These are phyloP conservation scores for Tylopilus felleus DNA, from an alignment of 768 basidiomycete species.

Conservation along the genomic window DNA sequence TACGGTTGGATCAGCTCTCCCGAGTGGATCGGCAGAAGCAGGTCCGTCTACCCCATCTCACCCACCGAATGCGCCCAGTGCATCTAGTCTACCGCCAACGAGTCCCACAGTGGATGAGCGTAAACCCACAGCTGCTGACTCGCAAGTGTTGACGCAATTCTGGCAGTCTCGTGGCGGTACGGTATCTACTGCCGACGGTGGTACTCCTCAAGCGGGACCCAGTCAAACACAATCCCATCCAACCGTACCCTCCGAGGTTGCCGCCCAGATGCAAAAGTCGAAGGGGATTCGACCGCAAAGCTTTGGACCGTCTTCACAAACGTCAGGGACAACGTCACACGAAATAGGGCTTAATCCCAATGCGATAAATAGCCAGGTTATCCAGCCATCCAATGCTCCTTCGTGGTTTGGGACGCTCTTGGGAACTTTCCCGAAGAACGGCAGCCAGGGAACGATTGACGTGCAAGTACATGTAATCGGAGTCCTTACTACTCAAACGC, in stretches of 20 bases:
- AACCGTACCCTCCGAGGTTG: slow-evolving; percentile 17
- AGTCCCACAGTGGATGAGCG: slow-evolving; percentile 18
- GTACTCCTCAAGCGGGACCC: slow-evolving; percentile 15
- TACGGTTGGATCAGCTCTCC: not conserved
- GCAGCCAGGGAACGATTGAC: slow-evolving; percentile 36
- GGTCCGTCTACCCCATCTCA: slow-evolving; percentile 13
- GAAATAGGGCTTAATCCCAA: slow-evolving; percentile 4
- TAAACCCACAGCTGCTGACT: slow-evolving; percentile 18
- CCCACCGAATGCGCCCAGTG: slow-evolving; percentile 1
- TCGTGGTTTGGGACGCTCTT: slow-evolving; percentile 49
- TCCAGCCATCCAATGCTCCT: not conserved
- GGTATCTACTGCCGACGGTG: not conserved
- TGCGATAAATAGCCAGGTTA: not conserved
- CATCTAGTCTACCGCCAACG: slow-evolving; percentile 3
- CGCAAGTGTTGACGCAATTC: slow-evolving; percentile 26
- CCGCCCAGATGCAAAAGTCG: slow-evolving; percentile 47
- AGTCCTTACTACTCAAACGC: slow-evolving; percentile 16
- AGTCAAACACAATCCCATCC: slow-evolving; percentile 10
- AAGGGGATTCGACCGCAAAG: slow-evolving; percentile 31
- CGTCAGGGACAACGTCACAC: slow-evolving; percentile 16
- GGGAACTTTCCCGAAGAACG: slow-evolving; percentile 37
- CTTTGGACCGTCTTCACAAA: slow-evolving; percentile 15
- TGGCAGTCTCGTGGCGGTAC: slow-evolving; percentile 28
- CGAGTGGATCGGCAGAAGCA: slow-evolving; percentile 7
- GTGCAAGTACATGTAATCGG: slow-evolving; percentile 39